These are phyloP conservation scores for Komagataella pseudopastoris DNA, from an alignment of 805 yeast genomes.

Conservation along the genomic window DNA sequence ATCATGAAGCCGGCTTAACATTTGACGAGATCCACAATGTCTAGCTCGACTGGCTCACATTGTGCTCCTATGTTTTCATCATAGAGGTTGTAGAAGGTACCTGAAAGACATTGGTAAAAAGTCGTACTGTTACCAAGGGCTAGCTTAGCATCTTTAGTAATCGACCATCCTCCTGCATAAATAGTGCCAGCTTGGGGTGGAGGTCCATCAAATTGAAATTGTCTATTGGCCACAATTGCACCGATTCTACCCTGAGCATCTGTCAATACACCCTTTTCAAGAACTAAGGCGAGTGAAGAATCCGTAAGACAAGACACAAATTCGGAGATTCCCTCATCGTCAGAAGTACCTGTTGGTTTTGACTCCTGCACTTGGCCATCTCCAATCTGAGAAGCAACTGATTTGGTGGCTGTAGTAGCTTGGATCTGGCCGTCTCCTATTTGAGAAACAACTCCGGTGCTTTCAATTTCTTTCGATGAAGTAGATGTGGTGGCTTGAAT, in stretches of 20 bases:
- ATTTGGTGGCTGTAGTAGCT: slow-evolving; percentile 20
- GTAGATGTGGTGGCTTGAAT: slow-evolving; percentile 27
- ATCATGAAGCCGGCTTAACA: slow-evolving; percentile 18
- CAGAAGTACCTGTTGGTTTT: slow-evolving; percentile 19
- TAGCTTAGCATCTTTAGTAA: slow-evolving; percentile 28
- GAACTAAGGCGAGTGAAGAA: slow-evolving; percentile 27
- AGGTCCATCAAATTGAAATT: slow-evolving; percentile 55
- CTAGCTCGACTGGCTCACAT: slow-evolving; percentile 30
- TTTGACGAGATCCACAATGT: slow-evolving; percentile 27
- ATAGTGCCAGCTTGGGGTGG: slow-evolving; percentile 50
- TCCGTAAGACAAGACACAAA: slow-evolving; percentile 20
- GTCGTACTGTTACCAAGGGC: slow-evolving; percentile 33
- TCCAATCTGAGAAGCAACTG: slow-evolving; percentile 28
- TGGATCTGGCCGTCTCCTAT: slow-evolving; percentile 24
- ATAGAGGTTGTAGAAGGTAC: slow-evolving; percentile 44
- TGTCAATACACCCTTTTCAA: slow-evolving; percentile 26
- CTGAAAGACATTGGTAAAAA: slow-evolving; percentile 45
- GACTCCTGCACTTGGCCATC: slow-evolving; percentile 32
- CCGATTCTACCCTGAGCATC: slow-evolving; percentile 40
- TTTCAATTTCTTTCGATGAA: slow-evolving; percentile 5
- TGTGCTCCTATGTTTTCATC: slow-evolving; percentile 31
- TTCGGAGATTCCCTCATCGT: slow-evolving; percentile 7
- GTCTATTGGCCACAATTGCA: slow-evolving; percentile 48
- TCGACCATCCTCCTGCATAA: slow-evolving; percentile 39
- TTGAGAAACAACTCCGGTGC: slow-evolving; percentile 22